These are phyloP conservation scores for Saccharomycopsis synnaedendra DNA, from an alignment of 805 yeast species.

Conservation along the genomic window DNA sequence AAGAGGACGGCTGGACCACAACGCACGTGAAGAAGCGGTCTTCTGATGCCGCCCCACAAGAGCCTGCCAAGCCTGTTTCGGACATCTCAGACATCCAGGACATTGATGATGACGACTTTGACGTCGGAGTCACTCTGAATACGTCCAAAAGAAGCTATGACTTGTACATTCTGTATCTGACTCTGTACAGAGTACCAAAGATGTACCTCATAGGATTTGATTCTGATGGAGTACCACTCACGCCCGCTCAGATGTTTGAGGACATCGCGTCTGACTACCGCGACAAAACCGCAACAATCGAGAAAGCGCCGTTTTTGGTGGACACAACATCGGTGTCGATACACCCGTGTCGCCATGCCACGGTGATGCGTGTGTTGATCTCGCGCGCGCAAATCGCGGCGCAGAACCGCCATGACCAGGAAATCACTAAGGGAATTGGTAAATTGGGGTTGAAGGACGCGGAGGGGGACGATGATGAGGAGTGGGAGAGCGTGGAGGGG, in stretches of 20 bases:
- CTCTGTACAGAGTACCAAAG: conserved; percentile 93
- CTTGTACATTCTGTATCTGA: conserved; percentile 82
- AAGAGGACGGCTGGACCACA: conserved; percentile 33
- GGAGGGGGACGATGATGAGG: conserved; percentile 26
- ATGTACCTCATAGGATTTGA: conserved; percentile 84
- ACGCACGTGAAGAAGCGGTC: conserved; percentile 19
- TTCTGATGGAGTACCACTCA: conserved; percentile 71
- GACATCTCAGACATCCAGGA: conserved; percentile 26
- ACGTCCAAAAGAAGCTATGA: conserved; percentile 62
- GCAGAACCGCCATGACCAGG: conserved; percentile 21
- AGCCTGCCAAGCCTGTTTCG: neutral
- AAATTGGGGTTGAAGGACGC: conserved; percentile 35
- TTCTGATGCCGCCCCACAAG: neutral
- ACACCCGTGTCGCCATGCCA: conserved; percentile 93
- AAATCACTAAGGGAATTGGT: conserved; percentile 31
- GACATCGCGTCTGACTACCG: conserved; percentile 88
- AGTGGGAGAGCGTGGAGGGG: conserved; percentile 44
- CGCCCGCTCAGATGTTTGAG: conserved; percentile 88
- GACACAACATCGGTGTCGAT: conserved; percentile 71
- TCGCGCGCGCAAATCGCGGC: conserved; percentile 52
- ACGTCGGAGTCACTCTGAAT: conserved; percentile 20
- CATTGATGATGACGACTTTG: conserved; percentile 36
- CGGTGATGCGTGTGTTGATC: conserved; percentile 85
- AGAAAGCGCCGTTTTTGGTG: conserved; percentile 73
- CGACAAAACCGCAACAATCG: conserved; percentile 94